Percentiles rank a stretch among this genome's conserved stretches.
These are phyloP conservation scores for Myxozyma nipponensis DNA, from an alignment of 805 yeast species.

Conservation along the genomic window DNA sequence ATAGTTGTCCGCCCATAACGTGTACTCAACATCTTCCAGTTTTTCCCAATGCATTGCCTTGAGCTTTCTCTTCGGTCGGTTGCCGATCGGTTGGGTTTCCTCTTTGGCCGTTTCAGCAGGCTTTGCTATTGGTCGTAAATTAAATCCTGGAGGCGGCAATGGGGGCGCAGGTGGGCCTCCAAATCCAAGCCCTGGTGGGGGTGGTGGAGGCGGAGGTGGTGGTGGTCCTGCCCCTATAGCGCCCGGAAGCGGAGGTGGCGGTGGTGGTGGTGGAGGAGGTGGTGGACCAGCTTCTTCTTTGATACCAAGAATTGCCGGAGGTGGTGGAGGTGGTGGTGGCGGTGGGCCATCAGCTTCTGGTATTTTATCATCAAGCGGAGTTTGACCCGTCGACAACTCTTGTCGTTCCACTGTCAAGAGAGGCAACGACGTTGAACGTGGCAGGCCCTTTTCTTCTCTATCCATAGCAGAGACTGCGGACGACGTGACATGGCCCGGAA, in stretches of 20 bases:
- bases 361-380: neutral
- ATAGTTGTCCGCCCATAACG: slow-evolving; percentile 66
- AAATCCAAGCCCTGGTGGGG: slow-evolving; percentile 42
- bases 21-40: slow-evolving; percentile 69
- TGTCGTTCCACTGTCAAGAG: neutral
- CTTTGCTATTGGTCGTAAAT: slow-evolving; percentile 28
- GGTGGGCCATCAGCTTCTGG: neutral
- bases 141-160: slow-evolving; percentile 40
- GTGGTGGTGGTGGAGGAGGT: slow-evolving; percentile 34
- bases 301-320: neutral
- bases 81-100: slow-evolving; percentile 39
- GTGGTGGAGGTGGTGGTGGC: neutral
- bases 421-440: neutral
- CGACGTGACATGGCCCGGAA: slow-evolving; percentile 4
- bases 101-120: slow-evolving; percentile 28
- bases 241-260: slow-evolving; percentile 36
- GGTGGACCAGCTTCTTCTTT: slow-evolving; percentile 1
- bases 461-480: slow-evolving; percentile 2
- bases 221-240: slow-evolving; percentile 35
- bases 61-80: slow-evolving; percentile 69
- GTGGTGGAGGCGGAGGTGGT: slow-evolving; percentile 36
- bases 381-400: neutral
- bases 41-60: slow-evolving; percentile 98
- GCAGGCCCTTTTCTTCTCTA: neutral
- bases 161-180: slow-evolving; percentile 39